Base-by-base conservation (phyloP, 768 basidiomycete species). In the Kondoa subrosea region DNA sequence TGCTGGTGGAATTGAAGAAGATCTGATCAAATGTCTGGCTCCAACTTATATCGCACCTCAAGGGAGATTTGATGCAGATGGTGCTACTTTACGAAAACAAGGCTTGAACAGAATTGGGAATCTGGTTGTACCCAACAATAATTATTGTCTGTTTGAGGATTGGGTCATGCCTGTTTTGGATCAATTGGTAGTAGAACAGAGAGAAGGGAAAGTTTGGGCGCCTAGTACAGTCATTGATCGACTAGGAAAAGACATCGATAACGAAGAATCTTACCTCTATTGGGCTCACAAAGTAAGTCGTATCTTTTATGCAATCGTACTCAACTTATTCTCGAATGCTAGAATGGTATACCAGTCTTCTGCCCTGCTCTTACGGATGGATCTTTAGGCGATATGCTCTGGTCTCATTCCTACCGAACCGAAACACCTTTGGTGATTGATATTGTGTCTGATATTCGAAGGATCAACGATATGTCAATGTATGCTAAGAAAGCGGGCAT, bases 31-130 rank as follows among this genome's bases (percentile, higher is more conserved):
- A 78, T 97, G 95, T 77, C 83, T 99, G 2, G 92, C 90, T n/a
- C 85, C 87, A 76, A 99, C 95, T 0, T 96, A 92, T 73, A 81
- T 97, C 57, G 89, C 89, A 0, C 89, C 91, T 72, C 26, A 64
- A 16, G 78, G 78, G 21, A 77, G 78, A 4, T 99, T 95, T 77
- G 84, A 87, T 75, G 82, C 95, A 66, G 87, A 92, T 70, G 95
- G 95, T 16, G 88, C 90, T 3, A 85, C 85, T 67, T 78, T 99
- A 67, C 83, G 95, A 57, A 85, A 81, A 75, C 83, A 83, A 69
- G 95, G 95, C n/a, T 84, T 99, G 83, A 99, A 99, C 74, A 84
- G 95, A 34, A 91, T 97, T 70, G 95, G 95, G 33, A 99, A 99
- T 75, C 83, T 99, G 57, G 80, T 99, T 67, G 85, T 99, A 1